Evolutionary conservation across 805 yeast genomes (phyloP), one percentile per base, ranked within the genome.

Genomic region (Clavispora phyllophila): DNA sequence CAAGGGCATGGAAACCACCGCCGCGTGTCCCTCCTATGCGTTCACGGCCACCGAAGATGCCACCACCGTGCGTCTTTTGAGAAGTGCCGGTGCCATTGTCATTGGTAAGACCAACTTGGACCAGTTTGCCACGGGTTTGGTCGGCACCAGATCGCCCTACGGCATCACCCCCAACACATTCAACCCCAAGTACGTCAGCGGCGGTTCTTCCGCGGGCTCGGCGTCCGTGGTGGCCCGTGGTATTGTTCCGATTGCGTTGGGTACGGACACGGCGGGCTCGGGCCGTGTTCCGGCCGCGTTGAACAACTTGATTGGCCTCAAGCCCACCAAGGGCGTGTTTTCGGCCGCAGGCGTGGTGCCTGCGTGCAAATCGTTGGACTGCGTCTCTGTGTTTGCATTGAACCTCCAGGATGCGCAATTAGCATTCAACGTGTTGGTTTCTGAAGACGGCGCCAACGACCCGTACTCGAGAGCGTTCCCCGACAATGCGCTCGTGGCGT

Each of bases 221-320:
- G 95, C 96, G 5, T 81, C 83, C 12, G 90, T 83, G 18, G 97
- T 89, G 15, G 91, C 89, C 17, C 76, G 89, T 52, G 98, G 98
- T 45, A 71, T 82, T 37, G 96, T 87, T 14, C 96, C 98, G 26
- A 57, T 91, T 38, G 76, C 96, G 1, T 72, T 91, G 53, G 97
- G 97, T 28, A 93, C 98, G 5, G 99, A 91, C 61, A 91, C 99
- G 28, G 99, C 99, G 9, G 99, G 99, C 18, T 87, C 96, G 5
- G 97, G 97, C 33, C 79, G 99, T 57, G 99, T 91, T 25, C 99
- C 99, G 22, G 98, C 98, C 20, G 91, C 89, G 24, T 72, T 91
- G 51, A 91, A 91, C 74, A 93, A 93, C 64, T 67, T 89, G 53
- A 77, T 91, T 50, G 98, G 98, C 17, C 76, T 93, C 51, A 91